Base-by-base conservation (phyloP, 495 filamentous ascomycete genomes). In the Emericellopsis terricola region DNA sequence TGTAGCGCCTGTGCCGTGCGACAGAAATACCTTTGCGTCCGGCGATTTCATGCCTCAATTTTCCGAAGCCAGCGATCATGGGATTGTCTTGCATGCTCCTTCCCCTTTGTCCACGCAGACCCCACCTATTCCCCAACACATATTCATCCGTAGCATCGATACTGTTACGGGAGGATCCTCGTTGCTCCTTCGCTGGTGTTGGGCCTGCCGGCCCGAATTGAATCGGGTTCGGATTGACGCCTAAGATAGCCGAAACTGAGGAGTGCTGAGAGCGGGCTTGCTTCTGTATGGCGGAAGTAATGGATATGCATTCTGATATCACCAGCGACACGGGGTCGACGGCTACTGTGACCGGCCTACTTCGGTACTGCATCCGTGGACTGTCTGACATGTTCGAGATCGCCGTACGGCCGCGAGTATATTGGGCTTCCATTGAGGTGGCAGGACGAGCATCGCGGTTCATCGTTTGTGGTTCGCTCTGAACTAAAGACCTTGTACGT, bases 31-130 rank as follows among this genome's bases (percentile, higher is more conserved):
- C 74, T 72, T 76, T 85, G 47, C 85, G 92, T n/a, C 71, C 75
- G 42, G 82, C 81, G 46, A 99, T 66, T 57, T 94, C 91, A 43
- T 72, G 78, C 38, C 91, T 69, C 36, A 99, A 57, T 37, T 81
- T 75, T 36, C 87, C 82, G 55, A 99, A 99, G 8, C 85, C 87
- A 34, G 81, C 76, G 63, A 99, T 93, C 42, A 99, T 66, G 23
- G 89, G 91, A 48, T 96, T 94, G 58, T 99, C 89, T 63, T 94
- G 83, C 68, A 94, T 81, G 59, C 85, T 94, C 68, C 85, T 91
- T 21, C 89, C 91, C 53, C 85, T 94, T 73, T 93, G 94, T 33
- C 89, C 89, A 44, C 91, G 65, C 38, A 94, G 53, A 2, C 89
- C 89, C 89, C 89, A 99, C 52, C 71, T 56, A 30, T 69, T 72